Evolutionary conservation across 2,329 filamentous ascomycete genomes (phyloP), one percentile per base, ranked within the genome.

Genomic region (Xylaria digitata): DNA sequence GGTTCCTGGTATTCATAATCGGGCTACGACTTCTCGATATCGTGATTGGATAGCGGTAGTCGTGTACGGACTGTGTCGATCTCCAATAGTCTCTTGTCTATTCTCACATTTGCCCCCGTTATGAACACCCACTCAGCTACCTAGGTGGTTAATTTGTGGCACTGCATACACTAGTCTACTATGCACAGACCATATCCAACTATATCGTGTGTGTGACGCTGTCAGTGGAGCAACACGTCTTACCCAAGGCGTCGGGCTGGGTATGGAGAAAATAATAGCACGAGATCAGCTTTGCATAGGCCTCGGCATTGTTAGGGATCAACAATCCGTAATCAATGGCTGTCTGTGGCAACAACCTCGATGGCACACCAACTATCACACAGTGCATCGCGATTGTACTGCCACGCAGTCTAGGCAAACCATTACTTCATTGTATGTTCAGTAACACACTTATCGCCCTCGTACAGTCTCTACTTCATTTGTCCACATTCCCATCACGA

Each of bases 11-110:
- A 58, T 58, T 43, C 34, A 46, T 58, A 21, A 64, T 61, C 61
- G 1, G 13, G 46, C 62, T 53, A 23, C 49, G 40, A 32, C 26
- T 34, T 17, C 43, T 8, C 26, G 32, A 50, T 48, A 23, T 50
- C 61, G 65, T 65, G 65, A 67, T 67, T 60, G 45, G 43, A 57
- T 58, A 52, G 61, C 56, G 61, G 57, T n/a, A 50, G 53, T 45
- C 45, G 56, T 57, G 42, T 54, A 46, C 30, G 45, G 61, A 40
- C 52, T 30, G 42, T 58, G 65, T 60, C 50, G 65, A 67, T 67
- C 61, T 7, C 21, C 56, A 61, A 67, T 67, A 67, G 61, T 61
- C 26, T 9, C 11, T 57, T 26, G 32, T 23, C 37, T 42, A 26
- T 34, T 42, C 19, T 50, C 57, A 5, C 3, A 45, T 37, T 45